phyloP scores from a whole-genome alignment of 1,284 basidiomycete genomes.

The Tremellales sp. region DNA sequence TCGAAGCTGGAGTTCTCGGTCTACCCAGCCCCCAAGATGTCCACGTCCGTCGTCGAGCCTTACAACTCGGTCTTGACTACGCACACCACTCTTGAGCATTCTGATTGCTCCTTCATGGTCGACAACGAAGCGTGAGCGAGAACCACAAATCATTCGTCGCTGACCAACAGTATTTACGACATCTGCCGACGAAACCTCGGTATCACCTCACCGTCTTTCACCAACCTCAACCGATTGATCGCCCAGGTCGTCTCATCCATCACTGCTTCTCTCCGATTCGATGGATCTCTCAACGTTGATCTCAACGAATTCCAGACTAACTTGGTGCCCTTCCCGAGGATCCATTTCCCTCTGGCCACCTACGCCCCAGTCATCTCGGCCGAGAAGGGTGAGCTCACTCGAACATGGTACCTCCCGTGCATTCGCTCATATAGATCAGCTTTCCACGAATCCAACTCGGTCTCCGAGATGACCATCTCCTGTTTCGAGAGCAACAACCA shows the following conservation, averaged over 20 bases:
- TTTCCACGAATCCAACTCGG: conserved; percentile 94
- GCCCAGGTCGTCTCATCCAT: conserved; percentile 97
- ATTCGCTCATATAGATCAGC: conserved; percentile 45
- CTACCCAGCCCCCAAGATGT: conserved; percentile 90
- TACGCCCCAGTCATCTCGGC: conserved; percentile 90
- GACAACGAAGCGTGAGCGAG: conserved; percentile 75
- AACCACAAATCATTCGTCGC: conserved; percentile 23
- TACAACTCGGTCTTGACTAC: conserved; percentile 99
- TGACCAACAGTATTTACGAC: conserved; percentile 71
- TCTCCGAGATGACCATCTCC: conserved; percentile 96
- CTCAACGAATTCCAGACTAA: conserved; percentile 99
- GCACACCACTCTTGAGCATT: conserved; percentile 98
- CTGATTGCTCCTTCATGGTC: conserved; percentile 99
- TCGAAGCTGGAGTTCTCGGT: conserved; percentile 99
- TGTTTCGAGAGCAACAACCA: conserved; percentile 98
- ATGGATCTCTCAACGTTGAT: conserved; percentile 96
- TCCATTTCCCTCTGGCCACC: conserved; percentile 96
- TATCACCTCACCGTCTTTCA: conserved; percentile 82
- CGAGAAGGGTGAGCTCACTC: conserved; percentile 47
- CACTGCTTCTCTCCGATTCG: conserved; percentile 95
- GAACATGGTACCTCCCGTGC: conserved; percentile 54
- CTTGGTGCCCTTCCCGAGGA: conserved; percentile 94
- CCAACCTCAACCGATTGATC: conserved; percentile 93
- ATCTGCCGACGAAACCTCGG: conserved; percentile 96
- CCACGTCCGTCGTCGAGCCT: conserved; percentile 96